These are phyloP conservation scores for Phytophthora citrophthora DNA, from an alignment of 352 stramenopile genomes.

Conservation along the genomic window DNA sequence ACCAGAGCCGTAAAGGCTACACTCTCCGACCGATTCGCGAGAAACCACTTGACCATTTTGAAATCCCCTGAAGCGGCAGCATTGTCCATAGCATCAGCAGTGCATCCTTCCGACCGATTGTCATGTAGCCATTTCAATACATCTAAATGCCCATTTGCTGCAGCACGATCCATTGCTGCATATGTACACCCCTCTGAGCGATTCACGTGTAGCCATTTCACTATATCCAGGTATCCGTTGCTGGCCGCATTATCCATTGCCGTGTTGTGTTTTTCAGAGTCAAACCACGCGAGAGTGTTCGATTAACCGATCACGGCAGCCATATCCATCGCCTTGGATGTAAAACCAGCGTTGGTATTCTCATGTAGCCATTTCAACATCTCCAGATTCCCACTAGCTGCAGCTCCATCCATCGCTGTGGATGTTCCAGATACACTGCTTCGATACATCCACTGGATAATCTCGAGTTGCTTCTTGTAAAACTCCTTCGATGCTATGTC, in stretches of 20 bases:
- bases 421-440: background rate
- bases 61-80: too few species aligned
- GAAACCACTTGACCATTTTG: too few species aligned
- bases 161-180: background rate
- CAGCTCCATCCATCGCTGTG: background rate
- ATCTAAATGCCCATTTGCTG: background rate
- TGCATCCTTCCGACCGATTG: background rate
- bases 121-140: background rate
- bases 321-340: background rate
- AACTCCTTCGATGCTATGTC: background rate
- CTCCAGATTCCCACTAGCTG: constrained; percentile 2
- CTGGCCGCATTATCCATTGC: background rate
- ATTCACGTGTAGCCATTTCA: background rate
- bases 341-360: background rate
- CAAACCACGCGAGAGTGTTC: background rate
- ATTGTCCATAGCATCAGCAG: too few species aligned
- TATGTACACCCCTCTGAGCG: background rate
- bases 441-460: background rate
- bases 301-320: background rate
- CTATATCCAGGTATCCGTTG: background rate
- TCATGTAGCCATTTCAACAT: constrained; percentile 8
- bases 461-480: background rate
- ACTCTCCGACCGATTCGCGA: too few species aligned
- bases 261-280: background rate
- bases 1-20: too few species aligned